Percentiles rank a stretch among this genome's conserved stretches.
Conservation (phyloP, 1,139 yeast genomes). For the Pichia sp. region DNA sequence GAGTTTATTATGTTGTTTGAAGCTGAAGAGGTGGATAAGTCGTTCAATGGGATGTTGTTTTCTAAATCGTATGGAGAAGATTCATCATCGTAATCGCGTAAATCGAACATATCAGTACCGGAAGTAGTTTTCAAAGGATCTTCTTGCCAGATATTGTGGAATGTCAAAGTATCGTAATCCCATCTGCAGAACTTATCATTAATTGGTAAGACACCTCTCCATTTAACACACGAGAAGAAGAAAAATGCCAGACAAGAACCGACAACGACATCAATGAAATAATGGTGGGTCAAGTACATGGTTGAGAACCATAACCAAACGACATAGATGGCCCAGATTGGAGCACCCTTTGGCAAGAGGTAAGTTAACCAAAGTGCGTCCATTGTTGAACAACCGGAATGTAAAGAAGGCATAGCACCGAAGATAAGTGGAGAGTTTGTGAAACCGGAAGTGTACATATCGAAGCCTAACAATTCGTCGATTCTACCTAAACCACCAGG, state of each 20-base stretch:
- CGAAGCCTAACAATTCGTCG: constrained; percentile 76
- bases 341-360: constrained; percentile 68
- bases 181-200: constrained; percentile 71
- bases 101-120: constrained; percentile 2
- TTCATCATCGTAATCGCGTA: constrained; percentile 1
- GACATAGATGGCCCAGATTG: constrained; percentile 69
- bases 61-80: constrained; percentile 7
- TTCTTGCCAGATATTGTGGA: constrained; percentile 20
- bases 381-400: constrained; percentile 93
- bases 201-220: constrained; percentile 26
- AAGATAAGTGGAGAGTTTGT: constrained; percentile 89
- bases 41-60: constrained; percentile 15
- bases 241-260: constrained; percentile 44
- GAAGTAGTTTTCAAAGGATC: constrained; percentile 20
- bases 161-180: constrained; percentile 53
- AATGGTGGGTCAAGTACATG: constrained; percentile 96
- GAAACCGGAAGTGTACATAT: constrained; percentile 85
- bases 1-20: constrained; percentile 2
- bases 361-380: constrained; percentile 85
- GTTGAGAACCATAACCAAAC: constrained; percentile 98
- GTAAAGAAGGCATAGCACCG: constrained; percentile 96
- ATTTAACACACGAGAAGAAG: constrained; percentile 23
- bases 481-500: constrained; percentile 97
- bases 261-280: constrained; percentile 87
- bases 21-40: constrained; percentile 6